Base-by-base conservation (phyloP, 805 yeast genomes). In the Candida gorgasii region DNA sequence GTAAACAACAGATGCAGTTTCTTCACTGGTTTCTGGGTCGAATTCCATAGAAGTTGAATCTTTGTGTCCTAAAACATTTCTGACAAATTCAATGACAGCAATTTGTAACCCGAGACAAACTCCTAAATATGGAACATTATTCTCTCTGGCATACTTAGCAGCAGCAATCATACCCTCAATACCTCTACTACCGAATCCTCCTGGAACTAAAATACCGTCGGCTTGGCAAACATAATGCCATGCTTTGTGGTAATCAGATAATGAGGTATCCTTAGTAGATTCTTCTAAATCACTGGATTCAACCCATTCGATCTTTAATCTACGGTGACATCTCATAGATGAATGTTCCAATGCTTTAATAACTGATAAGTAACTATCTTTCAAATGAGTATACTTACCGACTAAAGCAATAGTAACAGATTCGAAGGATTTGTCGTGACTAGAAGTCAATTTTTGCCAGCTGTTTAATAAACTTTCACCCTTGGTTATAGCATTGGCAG, bases 81-180 rank as follows among this genome's bases (percentile, higher is more conserved):
- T 82, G 39, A 83, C 89, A 62, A 82, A 89, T 64, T 93, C 99
- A 58, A 93, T 89, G 30, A 90, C 95, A 4, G 98, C 99, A 59
- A 93, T 80, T 73, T 93, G 99, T 72, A 93, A 80, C 48, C 99
- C 99, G 44, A 93, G 78, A 71, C 99, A 93, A 49, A 93, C 95
- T 64, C 99, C 99, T 59, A 93, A 76, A 68, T 84, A 93, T 39
- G 99, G 99, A 45, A 89, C 79, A 58, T 84, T 79, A 72, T 89
- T 89, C 66, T 86, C 96, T 72, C 99, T 84, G n/a, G 99, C 99
- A 85, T 95, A 93, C 66, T 87, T 85, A 42, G 97, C 95, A 46
- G 98, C 99, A 28, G 87, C 72, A 62, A 93, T 76, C 99, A 93
- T 93, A 56, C 99, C 99, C 70, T 93, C 98, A 46, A 89, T 88